Base-by-base conservation (phyloP, 495 filamentous ascomycete genomes). In the Penicillium goetzii region DNA sequence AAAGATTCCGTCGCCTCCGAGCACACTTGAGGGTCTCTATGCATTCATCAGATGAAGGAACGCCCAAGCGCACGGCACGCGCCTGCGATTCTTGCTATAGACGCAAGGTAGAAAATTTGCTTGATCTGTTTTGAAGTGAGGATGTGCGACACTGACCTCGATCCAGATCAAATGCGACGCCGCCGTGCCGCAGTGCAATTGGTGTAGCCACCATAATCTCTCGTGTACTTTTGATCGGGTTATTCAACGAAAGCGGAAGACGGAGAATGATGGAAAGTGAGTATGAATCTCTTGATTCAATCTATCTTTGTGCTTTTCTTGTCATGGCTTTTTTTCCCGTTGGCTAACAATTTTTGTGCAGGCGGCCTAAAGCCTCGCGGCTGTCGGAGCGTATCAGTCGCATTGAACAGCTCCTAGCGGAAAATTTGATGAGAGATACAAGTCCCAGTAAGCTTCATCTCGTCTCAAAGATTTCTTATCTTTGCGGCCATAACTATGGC, bases 1-100 rank as follows among this genome's bases (percentile, higher is more conserved):
- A 7, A 52, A 26, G 52, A 32, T n/a, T n/a, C n/a, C n/a, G 65
- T 63, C 21, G 51, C 47, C 52, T 55, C 47, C 36, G 33, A 61
- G 34, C n/a, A 32, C 36, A n/a, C 19, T 21, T 23, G 19, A 21
- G 50, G 15, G 15, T 28, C 50, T 10, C 65, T 58, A 72, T 72
- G 68, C 8, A 64, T 55, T 14, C 61, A 19, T 59, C 52, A 32
- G 55, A 40, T 6, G 60, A 67, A 26, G 63, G 64, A 28, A 25
- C 63, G 1, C 60, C 64, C 11, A 77, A 71, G 67, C 75, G 78
- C 50, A 77, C 73, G 2, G 66, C 72, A 19, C 70, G 80, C 40
- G 82, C 82, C 8, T 85, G 82, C 61, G 82, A 85, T 53, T 76
- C 80, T 6, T 84, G 82, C 55, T 82, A 81, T 54, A 79, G 68